These are phyloP conservation scores for Paxillus ammoniavirescens DNA, from an alignment of 768 basidiomycete species.

Conservation along the genomic window DNA sequence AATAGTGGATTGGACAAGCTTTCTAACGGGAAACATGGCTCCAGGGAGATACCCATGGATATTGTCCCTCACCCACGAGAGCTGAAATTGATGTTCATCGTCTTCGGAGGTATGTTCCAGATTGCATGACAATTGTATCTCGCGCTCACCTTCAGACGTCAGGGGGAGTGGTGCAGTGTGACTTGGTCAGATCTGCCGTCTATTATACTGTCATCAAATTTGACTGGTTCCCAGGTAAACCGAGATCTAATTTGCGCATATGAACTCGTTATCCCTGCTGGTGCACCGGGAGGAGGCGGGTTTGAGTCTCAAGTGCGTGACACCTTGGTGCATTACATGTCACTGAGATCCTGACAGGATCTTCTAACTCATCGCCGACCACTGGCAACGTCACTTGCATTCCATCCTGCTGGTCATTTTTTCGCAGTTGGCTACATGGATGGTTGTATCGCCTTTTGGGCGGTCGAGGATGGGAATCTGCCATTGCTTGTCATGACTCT, in stretches of 20 bases:
- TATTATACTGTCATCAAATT: neutral
- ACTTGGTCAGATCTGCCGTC: constrained; percentile 42
- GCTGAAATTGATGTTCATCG: constrained; percentile 68
- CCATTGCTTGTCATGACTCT: constrained; percentile 76
- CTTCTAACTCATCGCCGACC: constrained; percentile 70
- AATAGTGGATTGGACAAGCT: neutral
- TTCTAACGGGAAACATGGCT: neutral
- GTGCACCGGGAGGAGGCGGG: constrained; percentile 76
- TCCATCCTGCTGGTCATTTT: constrained; percentile 74
- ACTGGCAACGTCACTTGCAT: constrained; percentile 64
- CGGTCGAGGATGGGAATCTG: constrained; percentile 71
- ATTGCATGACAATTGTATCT: neutral
- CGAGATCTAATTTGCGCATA: constrained; percentile 57
- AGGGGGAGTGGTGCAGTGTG: constrained; percentile 62
- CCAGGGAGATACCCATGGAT: constrained; percentile 56
- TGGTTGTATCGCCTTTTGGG: constrained; percentile 83
- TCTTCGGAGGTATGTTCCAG: constrained; percentile 60
- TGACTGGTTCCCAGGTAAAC: constrained; percentile 36
- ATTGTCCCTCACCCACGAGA: constrained; percentile 68
- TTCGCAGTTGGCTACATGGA: constrained; percentile 82
- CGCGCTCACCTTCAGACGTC: constrained; percentile 1
- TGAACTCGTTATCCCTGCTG: constrained; percentile 71
- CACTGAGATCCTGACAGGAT: constrained; percentile 37
- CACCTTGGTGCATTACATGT: neutral
- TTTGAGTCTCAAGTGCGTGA: constrained; percentile 53